Evolutionary conservation across 257 asterid species (phyloP).

Genomic region (Striga asiatica): DNA sequence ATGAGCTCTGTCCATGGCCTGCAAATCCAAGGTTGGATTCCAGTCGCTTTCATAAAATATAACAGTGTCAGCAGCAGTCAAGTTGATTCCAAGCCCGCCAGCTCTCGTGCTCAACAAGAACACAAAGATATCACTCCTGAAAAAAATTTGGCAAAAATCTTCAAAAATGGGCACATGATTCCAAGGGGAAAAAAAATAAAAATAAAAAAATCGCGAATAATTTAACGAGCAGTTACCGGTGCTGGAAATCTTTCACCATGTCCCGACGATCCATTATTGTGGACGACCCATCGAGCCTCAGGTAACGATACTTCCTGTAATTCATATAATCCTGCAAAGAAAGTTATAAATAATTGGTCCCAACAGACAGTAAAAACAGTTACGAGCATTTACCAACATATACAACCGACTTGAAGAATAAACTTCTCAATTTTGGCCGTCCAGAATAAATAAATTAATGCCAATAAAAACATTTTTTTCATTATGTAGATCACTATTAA

Average conservation of each 20-base stretch:
- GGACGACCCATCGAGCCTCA: slow-evolving; percentile 97
- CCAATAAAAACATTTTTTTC: slow-evolving; percentile 1
- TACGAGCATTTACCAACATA: not conserved
- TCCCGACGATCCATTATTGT: slow-evolving; percentile 90
- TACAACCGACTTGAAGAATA: not conserved
- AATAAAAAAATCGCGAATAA: no score
- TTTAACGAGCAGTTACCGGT: slow-evolving; percentile 43
- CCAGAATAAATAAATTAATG: slow-evolving; percentile 4
- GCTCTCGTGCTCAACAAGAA: slow-evolving; percentile 97
- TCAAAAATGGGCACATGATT: slow-evolving; percentile 1
- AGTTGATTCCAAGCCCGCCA: slow-evolving; percentile 96
- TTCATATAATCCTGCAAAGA: slow-evolving; percentile 88
- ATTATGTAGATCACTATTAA: slow-evolving; percentile 5
- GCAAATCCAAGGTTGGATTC: slow-evolving; percentile 96
- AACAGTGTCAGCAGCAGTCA: slow-evolving; percentile 96
- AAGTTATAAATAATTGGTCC: not conserved
- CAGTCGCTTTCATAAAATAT: slow-evolving; percentile 98
- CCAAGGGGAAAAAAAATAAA: not conserved
- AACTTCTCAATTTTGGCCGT: no score
- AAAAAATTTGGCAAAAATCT: not conserved
- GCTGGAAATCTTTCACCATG: slow-evolving; percentile 98
- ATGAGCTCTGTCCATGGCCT: slow-evolving; percentile 99
- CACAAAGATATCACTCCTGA: slow-evolving; percentile 85
- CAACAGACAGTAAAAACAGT: not conserved
- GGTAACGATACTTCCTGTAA: slow-evolving; percentile 71